These are phyloP conservation scores for Russula sp. DNA, from an alignment of 768 basidiomycete species.

Conservation along the genomic window DNA sequence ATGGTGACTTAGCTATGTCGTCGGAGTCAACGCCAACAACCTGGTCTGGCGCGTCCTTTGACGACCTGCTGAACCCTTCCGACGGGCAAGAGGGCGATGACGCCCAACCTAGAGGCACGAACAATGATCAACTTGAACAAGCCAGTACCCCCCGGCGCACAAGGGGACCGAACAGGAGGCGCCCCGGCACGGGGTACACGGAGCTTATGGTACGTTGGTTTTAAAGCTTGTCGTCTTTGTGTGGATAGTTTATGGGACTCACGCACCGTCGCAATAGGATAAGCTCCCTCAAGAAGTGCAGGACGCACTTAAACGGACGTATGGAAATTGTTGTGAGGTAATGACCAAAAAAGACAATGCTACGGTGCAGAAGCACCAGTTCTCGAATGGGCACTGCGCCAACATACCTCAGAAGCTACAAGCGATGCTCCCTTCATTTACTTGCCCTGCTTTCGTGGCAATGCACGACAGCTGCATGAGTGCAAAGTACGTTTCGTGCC, in stretches of 20 bases:
- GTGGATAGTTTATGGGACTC: not conserved
- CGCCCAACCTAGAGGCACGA: no score
- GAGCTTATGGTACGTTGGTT: slow-evolving; percentile 1
- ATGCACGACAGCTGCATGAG: not conserved
- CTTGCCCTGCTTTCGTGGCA: not conserved
- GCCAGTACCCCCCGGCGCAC: not conserved
- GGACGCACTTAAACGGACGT: not conserved
- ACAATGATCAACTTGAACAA: no score
- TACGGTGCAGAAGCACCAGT: not conserved
- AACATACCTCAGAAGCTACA: accelerated
- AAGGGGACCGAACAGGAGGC: not conserved
- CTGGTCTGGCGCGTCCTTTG: no score
- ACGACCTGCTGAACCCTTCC: no score
- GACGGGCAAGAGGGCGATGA: no score
- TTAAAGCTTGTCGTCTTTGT: not conserved
- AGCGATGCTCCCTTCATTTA: not conserved
- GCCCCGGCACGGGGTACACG: not conserved
- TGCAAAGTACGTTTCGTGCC: not conserved
- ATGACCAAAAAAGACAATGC: not conserved
- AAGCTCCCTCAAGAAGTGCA: not conserved
- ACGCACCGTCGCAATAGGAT: not conserved
- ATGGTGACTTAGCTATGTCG: no score
- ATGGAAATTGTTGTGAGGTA: not conserved
- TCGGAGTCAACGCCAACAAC: no score
- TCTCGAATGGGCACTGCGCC: not conserved